Base-by-base conservation (phyloP, 139 green algal species). In the Tetraselmis chui region DNA sequence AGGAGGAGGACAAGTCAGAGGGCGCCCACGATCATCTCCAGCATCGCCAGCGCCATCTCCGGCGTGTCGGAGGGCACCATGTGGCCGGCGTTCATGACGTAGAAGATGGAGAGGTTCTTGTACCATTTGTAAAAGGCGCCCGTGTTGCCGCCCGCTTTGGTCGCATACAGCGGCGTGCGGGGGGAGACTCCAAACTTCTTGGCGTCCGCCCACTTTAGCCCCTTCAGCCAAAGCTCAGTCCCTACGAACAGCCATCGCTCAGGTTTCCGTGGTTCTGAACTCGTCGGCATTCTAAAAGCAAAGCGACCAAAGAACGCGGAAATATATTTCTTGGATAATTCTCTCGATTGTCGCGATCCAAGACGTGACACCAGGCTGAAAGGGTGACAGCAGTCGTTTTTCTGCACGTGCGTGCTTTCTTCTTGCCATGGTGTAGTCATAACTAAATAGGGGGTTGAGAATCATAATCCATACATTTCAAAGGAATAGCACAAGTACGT, bases 41-140 rank as follows among this genome's bases (percentile, higher is more conserved):
- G 31, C 79, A 82, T 77, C 0, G 23, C 1, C 28, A 82, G 58
- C 2, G 58, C 79, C 2, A 31, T 29, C 2, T 59, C 28, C 0
- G 81, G 76, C 76, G 80, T 76, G 45, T 85, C 81, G 0, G 58
- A 67, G 29, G 81, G 81, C 27, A 85, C 74, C 74, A 77, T 77
- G 74, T 77, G 74, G 5, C 74, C 74, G 26, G 74, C 74, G 18
- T 29, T 29, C 74, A 77, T 28, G 74, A 77, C 18, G 74, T 77
- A 77, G 74, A 31, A 77, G 26, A 77, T 77, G 2, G 74, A 76
- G 29, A 85, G 81, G 58, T 81, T 81, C 27, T 28, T 29, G 30
- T 81, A 59, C 81, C 23, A 5, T 58, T 77, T 77, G 27, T 81
- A 28, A 30, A 85, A 85, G 24, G 31, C 81, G 0, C 31, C 58